A percentile compares a stretch with the other conserved stretches of the same genome.
phyloP scores from a whole-genome alignment of 352 stramenopile species.

The Pythium dissimile region DNA sequence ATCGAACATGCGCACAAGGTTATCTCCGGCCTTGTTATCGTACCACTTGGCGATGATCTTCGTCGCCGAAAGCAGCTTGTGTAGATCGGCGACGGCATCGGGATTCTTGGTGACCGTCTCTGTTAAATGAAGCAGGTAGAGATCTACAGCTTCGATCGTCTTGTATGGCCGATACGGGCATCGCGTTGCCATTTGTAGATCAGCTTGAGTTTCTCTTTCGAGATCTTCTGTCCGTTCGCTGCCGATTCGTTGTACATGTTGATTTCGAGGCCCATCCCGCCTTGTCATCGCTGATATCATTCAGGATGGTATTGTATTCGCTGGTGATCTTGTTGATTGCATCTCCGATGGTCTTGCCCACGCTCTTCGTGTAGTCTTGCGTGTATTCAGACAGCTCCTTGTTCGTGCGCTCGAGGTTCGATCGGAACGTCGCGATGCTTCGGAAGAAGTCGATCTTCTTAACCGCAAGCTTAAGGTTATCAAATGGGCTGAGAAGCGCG shows the following conservation, averaged over 20 bases:
- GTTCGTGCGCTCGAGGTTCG: not conserved
- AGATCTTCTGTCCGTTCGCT: not conserved
- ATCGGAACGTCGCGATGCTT: not conserved
- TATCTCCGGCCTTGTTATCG: not conserved
- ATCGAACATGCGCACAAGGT: not conserved
- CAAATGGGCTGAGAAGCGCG: not conserved
- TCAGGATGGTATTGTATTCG: not conserved
- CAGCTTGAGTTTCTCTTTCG: not conserved
- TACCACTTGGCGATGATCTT: not conserved
- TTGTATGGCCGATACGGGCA: not conserved
- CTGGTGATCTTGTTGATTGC: not conserved
- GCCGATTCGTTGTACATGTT: not conserved
- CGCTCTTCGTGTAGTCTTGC: not conserved
- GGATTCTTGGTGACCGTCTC: not conserved
- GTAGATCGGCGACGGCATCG: not conserved
- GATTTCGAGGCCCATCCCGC: not conserved
- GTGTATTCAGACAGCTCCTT: not conserved
- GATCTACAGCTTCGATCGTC: not conserved
- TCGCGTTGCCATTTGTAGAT: not conserved
- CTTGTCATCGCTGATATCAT: not conserved
- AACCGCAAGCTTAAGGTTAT: not conserved
- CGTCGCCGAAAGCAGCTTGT: not conserved
- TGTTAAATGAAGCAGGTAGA: not conserved
- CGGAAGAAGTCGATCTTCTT: not conserved
- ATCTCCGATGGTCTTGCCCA: not conserved